These are phyloP conservation scores for Conringia planisiliqua DNA, from an alignment of 345 rosid species.

Conservation along the genomic window DNA sequence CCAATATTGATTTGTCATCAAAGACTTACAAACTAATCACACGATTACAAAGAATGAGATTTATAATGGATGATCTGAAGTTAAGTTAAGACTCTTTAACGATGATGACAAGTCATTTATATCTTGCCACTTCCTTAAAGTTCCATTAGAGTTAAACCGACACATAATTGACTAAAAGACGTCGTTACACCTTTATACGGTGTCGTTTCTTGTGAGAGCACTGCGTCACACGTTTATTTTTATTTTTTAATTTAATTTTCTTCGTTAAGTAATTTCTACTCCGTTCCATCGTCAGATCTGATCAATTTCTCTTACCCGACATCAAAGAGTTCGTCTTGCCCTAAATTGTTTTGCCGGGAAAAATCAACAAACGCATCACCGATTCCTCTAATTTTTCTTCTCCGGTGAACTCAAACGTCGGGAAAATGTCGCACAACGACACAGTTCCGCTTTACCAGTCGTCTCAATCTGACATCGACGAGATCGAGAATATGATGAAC, in stretches of 20 bases:
- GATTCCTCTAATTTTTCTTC: conserved; percentile 2
- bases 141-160: not conserved
- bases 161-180: not conserved
- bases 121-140: not conserved
- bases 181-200: not conserved
- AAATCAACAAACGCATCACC: not conserved
- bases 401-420: not conserved
- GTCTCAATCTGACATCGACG: conserved; percentile 98
- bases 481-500: conserved; percentile 93
- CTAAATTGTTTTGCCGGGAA: conserved; percentile 25
- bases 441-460: conserved; percentile 74
- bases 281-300: conserved; percentile 12
- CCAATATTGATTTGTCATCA: not conserved
- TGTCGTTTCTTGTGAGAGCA: not conserved
- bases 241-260: not conserved
- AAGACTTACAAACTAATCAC: not conserved
- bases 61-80: not conserved
- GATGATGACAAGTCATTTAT: not conserved
- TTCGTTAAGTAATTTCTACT: not conserved
- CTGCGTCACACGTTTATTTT: conserved; percentile 1
- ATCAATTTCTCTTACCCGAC: conserved; percentile 1
- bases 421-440: conserved; percentile 74
- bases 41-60: not conserved
- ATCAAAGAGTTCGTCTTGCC: not conserved
- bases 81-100: not conserved